Percentiles rank a stretch among this genome's conserved stretches.
Evolutionary conservation across 2,329 filamentous ascomycete genomes (phyloP).

Genomic region (Emydomyces testavorans): DNA sequence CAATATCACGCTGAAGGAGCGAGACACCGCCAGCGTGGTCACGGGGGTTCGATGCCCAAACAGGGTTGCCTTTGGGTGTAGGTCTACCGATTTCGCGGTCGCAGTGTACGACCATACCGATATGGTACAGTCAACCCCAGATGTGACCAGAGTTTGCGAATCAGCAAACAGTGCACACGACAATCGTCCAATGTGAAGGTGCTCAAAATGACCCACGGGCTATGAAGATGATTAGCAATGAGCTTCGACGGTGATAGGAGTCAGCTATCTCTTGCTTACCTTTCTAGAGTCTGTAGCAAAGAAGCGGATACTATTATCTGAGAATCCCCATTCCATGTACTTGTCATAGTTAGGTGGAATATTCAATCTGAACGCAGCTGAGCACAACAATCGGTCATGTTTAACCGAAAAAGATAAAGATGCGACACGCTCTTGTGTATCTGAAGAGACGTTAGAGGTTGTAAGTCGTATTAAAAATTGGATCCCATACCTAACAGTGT

Average conservation of each 20-base stretch:
- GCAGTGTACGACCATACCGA: conserved; percentile 67
- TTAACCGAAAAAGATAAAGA: conserved; percentile 68
- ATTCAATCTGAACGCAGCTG: conserved; percentile 73
- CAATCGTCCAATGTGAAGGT: conserved; percentile 82
- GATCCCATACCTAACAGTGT: conserved; percentile 52
- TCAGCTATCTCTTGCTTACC: conserved; percentile 30
- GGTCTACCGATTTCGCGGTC: conserved; percentile 59
- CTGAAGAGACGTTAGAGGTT: conserved; percentile 23
- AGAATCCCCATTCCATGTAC: conserved; percentile 91
- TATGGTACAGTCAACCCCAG: conserved; percentile 83
- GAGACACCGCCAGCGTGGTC: conserved; percentile 68
- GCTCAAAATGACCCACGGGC: conserved; percentile 79
- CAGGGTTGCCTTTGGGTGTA: conserved; percentile 65
- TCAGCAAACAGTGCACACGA: conserved; percentile 76
- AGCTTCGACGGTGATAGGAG: not conserved
- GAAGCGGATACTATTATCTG: conserved; percentile 85
- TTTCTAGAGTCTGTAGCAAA: conserved; percentile 74
- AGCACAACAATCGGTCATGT: conserved; percentile 70
- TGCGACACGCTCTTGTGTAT: conserved; percentile 66
- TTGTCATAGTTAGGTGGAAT: conserved; percentile 79
- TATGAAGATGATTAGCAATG: conserved; percentile 16
- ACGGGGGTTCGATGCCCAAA: conserved; percentile 86
- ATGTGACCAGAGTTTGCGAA: conserved; percentile 80
- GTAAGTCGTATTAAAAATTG: not conserved
- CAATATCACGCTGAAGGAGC: conserved; percentile 77